Conservation (phyloP, 345 rosid species). For the rapeseed (Brassica napus) region Da-Ae NC_063451.1:9279501-9280000, state of each 20-base stretch:
- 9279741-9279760: not conserved
- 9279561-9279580: too few relatives aligned
- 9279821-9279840: not conserved
- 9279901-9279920: not conserved
- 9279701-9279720: not conserved
- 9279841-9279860: not conserved
- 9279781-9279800: not conserved
- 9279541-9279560: not conserved
- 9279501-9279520: not conserved
- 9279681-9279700: not conserved
- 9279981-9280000: too few relatives aligned
- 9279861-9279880: not conserved
- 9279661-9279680: rapidly evolving
- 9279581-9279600: too few relatives aligned
- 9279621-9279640: not conserved
- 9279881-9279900: not conserved
- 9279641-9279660: not conserved
- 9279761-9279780: not conserved
- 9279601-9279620: not conserved
- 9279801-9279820: not conserved
- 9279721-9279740: not conserved
- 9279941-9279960: not conserved
- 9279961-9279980: not conserved
- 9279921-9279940: not conserved
- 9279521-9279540: not conserved